Conservation (phyloP, 2,329 filamentous ascomycete species). For the Aspergillus pseudoterreus region DNA sequence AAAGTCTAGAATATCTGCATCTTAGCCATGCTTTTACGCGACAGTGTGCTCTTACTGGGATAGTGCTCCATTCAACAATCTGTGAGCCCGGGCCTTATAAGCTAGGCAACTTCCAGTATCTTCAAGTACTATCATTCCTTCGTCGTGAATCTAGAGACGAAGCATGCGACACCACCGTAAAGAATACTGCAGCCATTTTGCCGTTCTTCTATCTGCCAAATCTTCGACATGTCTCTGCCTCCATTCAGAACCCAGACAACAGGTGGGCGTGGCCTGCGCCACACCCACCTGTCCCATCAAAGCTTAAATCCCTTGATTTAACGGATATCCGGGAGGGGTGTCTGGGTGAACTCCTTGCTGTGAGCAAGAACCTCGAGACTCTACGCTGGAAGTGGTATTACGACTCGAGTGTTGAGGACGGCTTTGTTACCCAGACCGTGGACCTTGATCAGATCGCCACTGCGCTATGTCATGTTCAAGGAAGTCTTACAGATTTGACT, state of each 20-base stretch:
- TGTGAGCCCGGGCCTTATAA: background rate
- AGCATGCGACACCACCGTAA: background rate
- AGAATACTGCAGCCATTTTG: constrained; percentile 13
- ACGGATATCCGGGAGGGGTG: constrained; percentile 7
- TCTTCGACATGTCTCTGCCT: constrained; percentile 10
- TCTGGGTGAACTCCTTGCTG: constrained; percentile 9
- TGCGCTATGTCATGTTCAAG: constrained; percentile 15
- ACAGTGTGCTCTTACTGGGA: background rate
- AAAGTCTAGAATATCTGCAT: constrained; percentile 2
- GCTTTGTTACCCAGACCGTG: constrained; percentile 6
- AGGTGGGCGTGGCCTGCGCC: constrained; percentile 14
- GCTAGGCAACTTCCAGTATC: background rate
- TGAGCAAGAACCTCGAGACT: constrained; percentile 5
- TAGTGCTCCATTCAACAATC: background rate
- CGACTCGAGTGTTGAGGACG: constrained; percentile 1
- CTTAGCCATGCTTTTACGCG: background rate
- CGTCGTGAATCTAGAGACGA: background rate
- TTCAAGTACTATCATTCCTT: background rate
- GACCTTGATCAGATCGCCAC: constrained; percentile 15
- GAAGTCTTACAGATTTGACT: constrained; percentile 15
- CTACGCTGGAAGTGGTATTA: constrained; percentile 15
- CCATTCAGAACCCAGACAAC: constrained; percentile 12
- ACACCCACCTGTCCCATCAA: constrained; percentile 4
- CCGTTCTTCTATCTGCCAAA: constrained; percentile 18
- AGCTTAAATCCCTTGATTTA: constrained; percentile 10